These are phyloP conservation scores for Persicaria maculosa DNA, from an alignment of 148 eudicot species.

Conservation along the genomic window DNA sequence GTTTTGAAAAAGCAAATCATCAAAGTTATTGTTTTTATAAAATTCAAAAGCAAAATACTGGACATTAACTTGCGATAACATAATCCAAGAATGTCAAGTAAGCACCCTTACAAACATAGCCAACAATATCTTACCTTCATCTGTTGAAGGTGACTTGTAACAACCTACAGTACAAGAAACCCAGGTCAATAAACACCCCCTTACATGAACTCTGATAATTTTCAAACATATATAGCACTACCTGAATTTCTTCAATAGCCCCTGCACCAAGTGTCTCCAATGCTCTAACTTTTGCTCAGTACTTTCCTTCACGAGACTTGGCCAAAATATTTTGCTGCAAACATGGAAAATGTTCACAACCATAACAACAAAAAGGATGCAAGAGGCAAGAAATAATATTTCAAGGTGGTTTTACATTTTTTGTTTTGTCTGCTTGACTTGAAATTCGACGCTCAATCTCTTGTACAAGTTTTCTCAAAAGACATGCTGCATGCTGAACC, in stretches of 20 bases:
- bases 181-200: not conserved
- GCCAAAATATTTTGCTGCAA: conserved; percentile 68
- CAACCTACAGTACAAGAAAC: conserved; percentile 38
- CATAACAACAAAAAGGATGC: not conserved
- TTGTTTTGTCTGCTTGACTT: conserved; percentile 55
- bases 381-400: not conserved
- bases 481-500: conserved; percentile 58
- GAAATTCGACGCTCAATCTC: conserved; percentile 82
- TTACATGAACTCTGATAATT: not conserved
- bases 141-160: conserved; percentile 62
- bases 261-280: conserved; percentile 85
- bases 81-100: not conserved
- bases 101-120: conserved; percentile 15
- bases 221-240: conserved; percentile 18
- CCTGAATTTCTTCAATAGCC: conserved; percentile 83
- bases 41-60: not conserved
- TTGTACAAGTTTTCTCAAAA: conserved; percentile 67
- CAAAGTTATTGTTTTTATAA: too few species aligned
- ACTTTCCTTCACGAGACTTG: conserved; percentile 76
- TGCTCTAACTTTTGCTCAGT: conserved; percentile 56
- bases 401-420: conserved; percentile 37
- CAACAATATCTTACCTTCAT: conserved; percentile 44
- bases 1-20: too few species aligned
- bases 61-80: not conserved
- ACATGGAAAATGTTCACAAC: not conserved